Conservation (phyloP, 345 rosid genomes). For the Draba incana region DNA sequence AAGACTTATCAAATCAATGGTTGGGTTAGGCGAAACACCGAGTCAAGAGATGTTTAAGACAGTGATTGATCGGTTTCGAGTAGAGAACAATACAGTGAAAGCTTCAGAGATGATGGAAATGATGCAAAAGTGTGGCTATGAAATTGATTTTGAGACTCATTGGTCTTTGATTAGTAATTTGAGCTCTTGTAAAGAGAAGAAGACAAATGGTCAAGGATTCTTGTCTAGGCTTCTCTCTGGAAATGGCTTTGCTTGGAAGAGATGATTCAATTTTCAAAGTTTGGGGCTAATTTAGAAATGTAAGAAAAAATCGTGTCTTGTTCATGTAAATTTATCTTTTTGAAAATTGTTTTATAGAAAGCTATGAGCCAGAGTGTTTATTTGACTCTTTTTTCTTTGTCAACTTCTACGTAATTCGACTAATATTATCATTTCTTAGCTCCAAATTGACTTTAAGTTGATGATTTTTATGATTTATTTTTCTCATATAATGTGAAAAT, state of each 20-base stretch:
- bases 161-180: conserved; percentile 84
- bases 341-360: neutral
- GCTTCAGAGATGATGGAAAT: conserved; percentile 62
- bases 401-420: neutral
- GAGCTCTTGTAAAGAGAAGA: conserved; percentile 48
- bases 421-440: neutral
- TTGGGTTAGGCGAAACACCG: conserved; percentile 56
- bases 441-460: neutral
- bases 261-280: neutral
- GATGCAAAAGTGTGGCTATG: conserved; percentile 67
- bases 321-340: neutral
- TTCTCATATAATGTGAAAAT: neutral
- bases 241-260: conserved; percentile 56
- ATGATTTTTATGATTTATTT: neutral
- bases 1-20: conserved; percentile 53
- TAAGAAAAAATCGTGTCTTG: conserved; percentile 6
- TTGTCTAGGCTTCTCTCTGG: conserved; percentile 73
- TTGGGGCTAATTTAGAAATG: conserved; percentile 7
- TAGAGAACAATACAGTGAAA: conserved; percentile 58
- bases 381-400: neutral
- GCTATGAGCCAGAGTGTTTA: neutral
- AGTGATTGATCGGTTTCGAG: conserved; percentile 54
- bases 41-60: conserved; percentile 54
- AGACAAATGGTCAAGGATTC: conserved; percentile 54
- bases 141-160: conserved; percentile 69